These are phyloP conservation scores for Capsicum chinense DNA, from an alignment of 257 asterid species.

Conservation along the genomic window DNA sequence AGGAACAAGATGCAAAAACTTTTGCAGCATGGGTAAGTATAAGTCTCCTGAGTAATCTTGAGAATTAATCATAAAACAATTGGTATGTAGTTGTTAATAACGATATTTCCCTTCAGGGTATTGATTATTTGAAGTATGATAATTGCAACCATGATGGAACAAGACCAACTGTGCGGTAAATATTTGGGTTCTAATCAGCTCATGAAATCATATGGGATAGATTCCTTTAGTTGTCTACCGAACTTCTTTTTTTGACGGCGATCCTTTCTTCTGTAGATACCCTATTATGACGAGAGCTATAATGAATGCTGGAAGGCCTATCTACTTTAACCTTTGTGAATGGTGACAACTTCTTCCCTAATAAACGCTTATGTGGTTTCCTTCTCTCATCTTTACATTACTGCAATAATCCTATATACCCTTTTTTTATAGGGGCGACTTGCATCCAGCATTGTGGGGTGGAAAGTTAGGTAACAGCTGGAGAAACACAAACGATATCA, in stretches of 20 bases:
- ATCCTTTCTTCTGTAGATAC: slow-evolving; percentile 48
- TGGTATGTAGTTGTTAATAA: neutral
- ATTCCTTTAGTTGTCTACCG: neutral
- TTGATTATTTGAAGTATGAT: slow-evolving; percentile 92
- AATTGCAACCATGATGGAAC: slow-evolving; percentile 75
- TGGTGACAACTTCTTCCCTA: slow-evolving; percentile 47
- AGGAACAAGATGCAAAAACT: slow-evolving; percentile 83
- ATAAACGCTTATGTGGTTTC: neutral
- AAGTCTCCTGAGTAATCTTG: neutral
- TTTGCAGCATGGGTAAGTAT: slow-evolving; percentile 76
- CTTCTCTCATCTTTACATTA: slow-evolving; percentile 19
- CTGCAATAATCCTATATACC: neutral
- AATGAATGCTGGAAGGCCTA: slow-evolving; percentile 71
- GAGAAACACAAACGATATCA: slow-evolving; percentile 87
- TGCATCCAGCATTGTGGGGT: slow-evolving; percentile 96
- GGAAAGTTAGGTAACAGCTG: slow-evolving; percentile 77
- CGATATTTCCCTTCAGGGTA: slow-evolving; percentile 56
- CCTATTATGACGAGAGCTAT: slow-evolving; percentile 90
- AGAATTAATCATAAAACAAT: neutral
- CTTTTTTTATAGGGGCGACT: slow-evolving; percentile 68
- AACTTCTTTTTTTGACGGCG: neutral
- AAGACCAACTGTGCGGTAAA: slow-evolving; percentile 69
- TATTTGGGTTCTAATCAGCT: neutral
- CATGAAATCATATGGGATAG: neutral
- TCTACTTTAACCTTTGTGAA: slow-evolving; percentile 86